Evolutionary conservation across 257 asterid species (phyloP).

Genomic region (Solanum virginianum): DNA sequence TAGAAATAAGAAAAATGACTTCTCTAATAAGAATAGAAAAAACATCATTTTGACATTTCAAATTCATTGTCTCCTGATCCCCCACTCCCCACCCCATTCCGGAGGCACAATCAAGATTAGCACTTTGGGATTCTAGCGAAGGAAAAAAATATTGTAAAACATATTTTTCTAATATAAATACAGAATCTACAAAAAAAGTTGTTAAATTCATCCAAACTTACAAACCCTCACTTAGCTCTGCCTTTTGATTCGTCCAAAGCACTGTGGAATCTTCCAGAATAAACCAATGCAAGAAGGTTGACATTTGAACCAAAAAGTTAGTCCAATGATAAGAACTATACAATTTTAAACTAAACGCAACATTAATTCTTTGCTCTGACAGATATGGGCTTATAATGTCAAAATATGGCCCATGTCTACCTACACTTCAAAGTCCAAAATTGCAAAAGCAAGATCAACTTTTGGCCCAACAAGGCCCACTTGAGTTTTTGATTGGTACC

Average conservation of each 20-base stretch:
- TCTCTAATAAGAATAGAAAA: not conserved
- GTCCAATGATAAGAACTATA: not conserved
- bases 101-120: too few relatives aligned
- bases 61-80: not conserved
- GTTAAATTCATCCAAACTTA: too few relatives aligned
- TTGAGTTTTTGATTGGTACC: not conserved
- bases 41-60: rapidly evolving
- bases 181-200: too few relatives aligned
- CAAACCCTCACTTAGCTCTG: too few relatives aligned
- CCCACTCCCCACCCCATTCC: not conserved
- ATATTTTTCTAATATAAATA: too few relatives aligned
- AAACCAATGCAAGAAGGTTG: not conserved
- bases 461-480: not conserved
- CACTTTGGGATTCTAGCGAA: too few relatives aligned
- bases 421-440: not conserved
- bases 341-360: not conserved
- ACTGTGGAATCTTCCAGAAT: not conserved
- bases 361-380: not conserved
- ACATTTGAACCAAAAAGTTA: not conserved
- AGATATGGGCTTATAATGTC: not conserved
- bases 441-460: not conserved
- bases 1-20: not conserved
- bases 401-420: not conserved
- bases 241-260: too few relatives aligned
- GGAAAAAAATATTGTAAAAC: too few relatives aligned